Evolutionary conservation across 2,329 filamentous ascomycete genomes (phyloP).

Genomic region (Capronia epimyces): DNA sequence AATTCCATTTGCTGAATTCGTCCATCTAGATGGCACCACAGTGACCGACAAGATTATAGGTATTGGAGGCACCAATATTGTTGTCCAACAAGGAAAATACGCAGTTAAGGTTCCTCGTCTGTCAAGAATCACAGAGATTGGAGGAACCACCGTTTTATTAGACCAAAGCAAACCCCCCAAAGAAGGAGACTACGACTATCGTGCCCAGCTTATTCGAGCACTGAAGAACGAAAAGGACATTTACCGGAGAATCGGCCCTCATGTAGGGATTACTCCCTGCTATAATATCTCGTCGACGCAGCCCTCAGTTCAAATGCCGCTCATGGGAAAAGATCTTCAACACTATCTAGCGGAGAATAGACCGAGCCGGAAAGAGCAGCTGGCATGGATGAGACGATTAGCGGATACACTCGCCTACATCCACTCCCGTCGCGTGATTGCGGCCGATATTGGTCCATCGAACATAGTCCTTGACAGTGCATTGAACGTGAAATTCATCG

Average conservation of each 20-base stretch:
- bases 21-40: conserved; percentile 21
- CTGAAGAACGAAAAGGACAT: conserved; percentile 22
- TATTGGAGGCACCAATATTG: conserved; percentile 23
- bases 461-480: conserved; percentile 25
- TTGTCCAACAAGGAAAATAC: conserved; percentile 23
- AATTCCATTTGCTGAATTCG: too few species aligned
- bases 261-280: conserved; percentile 17
- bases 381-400: conserved; percentile 22
- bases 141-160: conserved; percentile 19
- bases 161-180: conserved; percentile 14
- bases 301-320: conserved; percentile 14
- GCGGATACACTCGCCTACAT: conserved; percentile 17
- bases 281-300: conserved; percentile 10
- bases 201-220: conserved; percentile 14
- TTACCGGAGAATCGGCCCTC: conserved; percentile 17
- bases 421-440: conserved; percentile 19
- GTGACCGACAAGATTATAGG: conserved; percentile 23
- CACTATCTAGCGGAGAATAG: conserved; percentile 13
- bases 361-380: conserved; percentile 6
- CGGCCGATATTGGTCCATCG: conserved; percentile 19
- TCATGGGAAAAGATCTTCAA: conserved; percentile 27
- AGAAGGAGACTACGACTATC: conserved; percentile 24
- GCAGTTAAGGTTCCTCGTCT: conserved; percentile 26
- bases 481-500: conserved; percentile 31
- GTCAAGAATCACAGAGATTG: conserved; percentile 17